Evolutionary conservation across 208 protist species (phyloP).

Genomic region (Wallacemonas sp.): DNA sequence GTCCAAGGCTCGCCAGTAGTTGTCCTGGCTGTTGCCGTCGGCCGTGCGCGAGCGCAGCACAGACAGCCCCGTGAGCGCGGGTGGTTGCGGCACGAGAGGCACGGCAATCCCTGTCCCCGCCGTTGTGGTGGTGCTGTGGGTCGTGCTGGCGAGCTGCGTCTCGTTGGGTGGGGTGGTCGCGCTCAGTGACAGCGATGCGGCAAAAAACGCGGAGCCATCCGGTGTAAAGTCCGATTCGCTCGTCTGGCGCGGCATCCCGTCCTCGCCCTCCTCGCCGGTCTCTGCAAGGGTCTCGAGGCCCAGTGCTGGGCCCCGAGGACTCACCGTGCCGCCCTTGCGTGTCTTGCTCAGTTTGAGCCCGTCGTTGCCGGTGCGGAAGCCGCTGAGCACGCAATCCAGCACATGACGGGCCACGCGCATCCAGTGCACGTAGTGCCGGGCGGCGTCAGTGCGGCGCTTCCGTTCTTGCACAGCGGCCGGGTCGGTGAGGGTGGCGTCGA

Average conservation of each 20-base stretch:
- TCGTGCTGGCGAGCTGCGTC: neutral
- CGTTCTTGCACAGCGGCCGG: neutral
- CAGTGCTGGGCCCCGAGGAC: neutral
- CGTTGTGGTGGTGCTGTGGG: neutral
- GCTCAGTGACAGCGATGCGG: too few relatives aligned
- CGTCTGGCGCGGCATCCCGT: too few relatives aligned
- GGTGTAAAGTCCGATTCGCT: too few relatives aligned
- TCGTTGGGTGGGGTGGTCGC: too few relatives aligned
- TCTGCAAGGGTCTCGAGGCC: neutral
- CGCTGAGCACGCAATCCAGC: slow-evolving; percentile 4
- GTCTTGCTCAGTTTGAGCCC: slow-evolving; percentile 4
- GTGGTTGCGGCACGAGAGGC: too few relatives aligned
- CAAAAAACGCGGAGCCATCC: too few relatives aligned
- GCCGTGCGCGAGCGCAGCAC: neutral
- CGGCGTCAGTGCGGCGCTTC: neutral
- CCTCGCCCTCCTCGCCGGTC: neutral
- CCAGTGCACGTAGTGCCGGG: slow-evolving; percentile 4
- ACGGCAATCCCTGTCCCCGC: too few relatives aligned
- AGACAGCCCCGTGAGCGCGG: neutral
- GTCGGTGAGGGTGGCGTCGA: neutral
- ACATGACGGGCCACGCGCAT: slow-evolving; percentile 15
- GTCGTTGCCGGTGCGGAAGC: slow-evolving; percentile 15
- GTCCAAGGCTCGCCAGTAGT: slow-evolving; percentile 38
- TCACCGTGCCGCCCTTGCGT: neutral
- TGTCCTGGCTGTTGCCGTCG: slow-evolving; percentile 17